A percentile compares a stretch with the other conserved stretches of the same genome.
These are phyloP conservation scores for Fusarium stilboides DNA, from an alignment of 2,329 filamentous ascomycete species.

Conservation along the genomic window DNA sequence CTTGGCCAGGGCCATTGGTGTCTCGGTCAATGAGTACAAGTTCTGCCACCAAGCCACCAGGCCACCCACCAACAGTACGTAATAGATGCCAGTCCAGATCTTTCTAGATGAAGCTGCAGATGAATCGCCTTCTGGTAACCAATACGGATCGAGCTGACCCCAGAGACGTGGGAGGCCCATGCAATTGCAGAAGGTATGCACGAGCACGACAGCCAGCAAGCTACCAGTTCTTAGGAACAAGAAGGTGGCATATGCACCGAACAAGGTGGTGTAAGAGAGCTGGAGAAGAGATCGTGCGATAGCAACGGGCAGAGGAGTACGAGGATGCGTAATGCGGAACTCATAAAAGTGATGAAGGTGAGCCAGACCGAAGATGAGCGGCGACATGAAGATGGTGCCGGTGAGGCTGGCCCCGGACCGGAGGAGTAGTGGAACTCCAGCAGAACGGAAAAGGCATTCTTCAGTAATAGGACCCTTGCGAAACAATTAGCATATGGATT, in stretches of 20 bases:
- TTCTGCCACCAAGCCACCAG: conserved; percentile 78
- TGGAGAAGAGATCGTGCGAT: conserved; percentile 84
- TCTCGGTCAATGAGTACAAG: conserved; percentile 80
- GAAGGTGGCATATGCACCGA: conserved; percentile 94
- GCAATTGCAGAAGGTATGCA: conserved; percentile 93
- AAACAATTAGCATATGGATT: conserved; percentile 26
- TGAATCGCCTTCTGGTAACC: conserved; percentile 50
- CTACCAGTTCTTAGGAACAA: conserved; percentile 89
- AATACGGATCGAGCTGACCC: conserved; percentile 77
- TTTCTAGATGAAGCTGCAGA: conserved; percentile 44
- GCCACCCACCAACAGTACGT: conserved; percentile 80
- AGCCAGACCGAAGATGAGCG: conserved; percentile 91
- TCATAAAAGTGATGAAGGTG: conserved; percentile 98
- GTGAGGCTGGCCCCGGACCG: conserved; percentile 72
- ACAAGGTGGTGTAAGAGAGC: conserved; percentile 90
- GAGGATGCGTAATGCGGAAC: conserved; percentile 85
- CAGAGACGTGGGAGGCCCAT: conserved; percentile 90
- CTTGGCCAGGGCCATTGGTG: conserved; percentile 50
- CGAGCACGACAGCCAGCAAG: conserved; percentile 79
- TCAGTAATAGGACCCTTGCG: conserved; percentile 86
- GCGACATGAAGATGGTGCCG: conserved; percentile 83
- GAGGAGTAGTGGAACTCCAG: conserved; percentile 86
- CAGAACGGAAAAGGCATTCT: conserved; percentile 92
- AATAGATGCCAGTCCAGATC: conserved; percentile 84
- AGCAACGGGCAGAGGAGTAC: conserved; percentile 73